Conservation (phyloP, 352 stramenopile species). For the Phytophthora tubulina region DNA sequence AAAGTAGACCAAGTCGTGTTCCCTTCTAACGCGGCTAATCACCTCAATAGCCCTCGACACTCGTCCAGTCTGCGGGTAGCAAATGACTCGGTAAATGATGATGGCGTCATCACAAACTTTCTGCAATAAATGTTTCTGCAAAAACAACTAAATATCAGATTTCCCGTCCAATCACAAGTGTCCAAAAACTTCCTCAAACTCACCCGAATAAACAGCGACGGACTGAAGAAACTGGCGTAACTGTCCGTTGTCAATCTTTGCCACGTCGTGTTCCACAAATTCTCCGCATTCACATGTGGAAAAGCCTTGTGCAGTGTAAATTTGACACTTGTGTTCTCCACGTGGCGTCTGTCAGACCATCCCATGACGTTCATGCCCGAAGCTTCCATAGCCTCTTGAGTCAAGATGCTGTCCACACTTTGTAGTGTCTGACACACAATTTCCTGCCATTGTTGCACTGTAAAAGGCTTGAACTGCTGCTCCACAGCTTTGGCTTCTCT, state of each 20-base stretch:
- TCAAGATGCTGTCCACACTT: constrained; percentile 42
- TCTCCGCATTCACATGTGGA: constrained; percentile 51
- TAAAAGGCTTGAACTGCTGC: constrained; percentile 43
- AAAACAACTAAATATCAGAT: constrained; percentile 6
- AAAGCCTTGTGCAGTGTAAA: constrained; percentile 67
- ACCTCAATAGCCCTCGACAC: constrained; percentile 59
- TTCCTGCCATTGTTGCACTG: constrained; percentile 45
- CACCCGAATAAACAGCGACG: constrained; percentile 55
- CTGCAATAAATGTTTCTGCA: constrained; percentile 58
- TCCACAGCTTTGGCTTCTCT: constrained; percentile 44
- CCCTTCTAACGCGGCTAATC: constrained; percentile 53
- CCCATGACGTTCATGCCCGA: constrained; percentile 56
- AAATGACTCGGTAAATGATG: constrained; percentile 64
- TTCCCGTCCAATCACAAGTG: not conserved
- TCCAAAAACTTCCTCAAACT: constrained; percentile 4
- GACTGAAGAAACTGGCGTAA: constrained; percentile 64
- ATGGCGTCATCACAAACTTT: constrained; percentile 56
- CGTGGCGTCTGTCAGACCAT: constrained; percentile 51
- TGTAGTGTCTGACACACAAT: constrained; percentile 47
- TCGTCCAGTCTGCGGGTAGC: constrained; percentile 48
- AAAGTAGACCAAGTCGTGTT: constrained; percentile 58
- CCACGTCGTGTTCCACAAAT: constrained; percentile 56
- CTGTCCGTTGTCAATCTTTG: constrained; percentile 50
- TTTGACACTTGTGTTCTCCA: constrained; percentile 52
- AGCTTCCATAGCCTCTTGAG: constrained; percentile 40